phyloP scores from a whole-genome alignment of 2,329 filamentous ascomycete species.

The Penicillium hesseltinei region DNA sequence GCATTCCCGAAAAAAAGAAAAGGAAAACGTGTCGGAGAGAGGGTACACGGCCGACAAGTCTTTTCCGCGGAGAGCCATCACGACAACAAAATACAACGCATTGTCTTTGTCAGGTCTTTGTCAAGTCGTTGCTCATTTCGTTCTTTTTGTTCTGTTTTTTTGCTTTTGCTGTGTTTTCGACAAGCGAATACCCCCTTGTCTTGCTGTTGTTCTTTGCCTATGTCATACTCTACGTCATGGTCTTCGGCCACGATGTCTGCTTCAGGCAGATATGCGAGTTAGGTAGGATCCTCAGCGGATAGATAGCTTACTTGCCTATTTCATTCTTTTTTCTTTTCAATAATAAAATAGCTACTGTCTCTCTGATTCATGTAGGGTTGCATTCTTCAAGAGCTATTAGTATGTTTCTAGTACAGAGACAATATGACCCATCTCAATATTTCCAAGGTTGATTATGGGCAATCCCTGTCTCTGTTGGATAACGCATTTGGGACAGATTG shows the following conservation, averaged over 20 bases:
- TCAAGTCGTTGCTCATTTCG: not conserved
- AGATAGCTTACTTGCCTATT: not conserved
- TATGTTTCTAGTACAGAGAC: not conserved
- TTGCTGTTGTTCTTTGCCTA: not conserved
- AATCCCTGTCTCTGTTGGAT: not conserved
- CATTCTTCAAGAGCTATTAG: not conserved
- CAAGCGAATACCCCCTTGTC: slow-evolving; percentile 25
- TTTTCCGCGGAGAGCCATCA: slow-evolving; percentile 9
- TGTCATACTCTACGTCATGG: not conserved
- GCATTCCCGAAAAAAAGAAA: not conserved
- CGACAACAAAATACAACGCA: not conserved
- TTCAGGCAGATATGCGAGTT: not conserved
- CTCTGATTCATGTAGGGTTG: not conserved
- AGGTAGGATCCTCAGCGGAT: not conserved
- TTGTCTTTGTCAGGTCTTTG: not conserved
- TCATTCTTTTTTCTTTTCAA: not conserved
- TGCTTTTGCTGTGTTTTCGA: slow-evolving; percentile 3
- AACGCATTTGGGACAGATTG: not conserved
- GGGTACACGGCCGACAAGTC: not conserved
- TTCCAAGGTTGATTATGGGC: not conserved
- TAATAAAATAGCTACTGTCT: not conserved
- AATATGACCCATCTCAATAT: not conserved
- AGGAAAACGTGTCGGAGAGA: not conserved
- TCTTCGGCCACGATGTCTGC: no score
- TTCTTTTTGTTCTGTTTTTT: not conserved